Base-by-base conservation (phyloP, 441 rosid species). In the Pelargonium australe region DNA sequence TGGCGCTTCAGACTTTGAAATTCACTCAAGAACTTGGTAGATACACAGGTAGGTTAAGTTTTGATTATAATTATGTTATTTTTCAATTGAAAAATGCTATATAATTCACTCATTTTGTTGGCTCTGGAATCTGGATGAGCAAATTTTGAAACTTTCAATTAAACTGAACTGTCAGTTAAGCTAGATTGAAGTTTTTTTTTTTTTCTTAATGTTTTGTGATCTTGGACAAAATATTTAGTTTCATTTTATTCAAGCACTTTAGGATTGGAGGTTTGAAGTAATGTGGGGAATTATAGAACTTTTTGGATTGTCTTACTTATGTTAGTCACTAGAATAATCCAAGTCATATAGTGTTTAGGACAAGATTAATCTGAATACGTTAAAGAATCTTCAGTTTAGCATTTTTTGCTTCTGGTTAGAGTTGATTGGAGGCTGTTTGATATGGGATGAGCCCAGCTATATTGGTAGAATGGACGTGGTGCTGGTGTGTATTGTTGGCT, bases 1-100 rank as follows among this genome's bases (percentile, higher is more conserved):
- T 91, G 80, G 96, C 99, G 11, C 76, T 90, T 74, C 98, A 92
- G 84, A 92, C 98, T 14, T 72, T 94, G 41, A 94, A 91, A 77
- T 94, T 94, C 71, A 76, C 92, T 9, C 84, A 94, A 69, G 96
- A 89, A 72, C 90, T 94, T 55, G 96, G 97, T 19, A 86, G 75
- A 13, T 86, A 83, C 67, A 94, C 88, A 55, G 99, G 99, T 94
- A 71, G 25, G 81, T 71, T 47, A 11, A 43, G 7, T 1, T 40
- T 61, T 19, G 45, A 16, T 51, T 51, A n/a, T 51, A 13, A 2
- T 2, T 51, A n/a, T 51, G 17, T 25, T 25, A 25, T 20, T 20
- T 20, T 20, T 20, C 23, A 20, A 20, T 1, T 20, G 23, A 20
- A 20, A 20, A 20, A 20, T 20, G 23, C 23, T 20, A 20, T 25